A percentile compares a stretch with the other conserved stretches of the same genome.
These are phyloP conservation scores for Dioscorea dumetorum DNA, from an alignment of 106 monocot genomes.

Conservation along the genomic window DNA sequence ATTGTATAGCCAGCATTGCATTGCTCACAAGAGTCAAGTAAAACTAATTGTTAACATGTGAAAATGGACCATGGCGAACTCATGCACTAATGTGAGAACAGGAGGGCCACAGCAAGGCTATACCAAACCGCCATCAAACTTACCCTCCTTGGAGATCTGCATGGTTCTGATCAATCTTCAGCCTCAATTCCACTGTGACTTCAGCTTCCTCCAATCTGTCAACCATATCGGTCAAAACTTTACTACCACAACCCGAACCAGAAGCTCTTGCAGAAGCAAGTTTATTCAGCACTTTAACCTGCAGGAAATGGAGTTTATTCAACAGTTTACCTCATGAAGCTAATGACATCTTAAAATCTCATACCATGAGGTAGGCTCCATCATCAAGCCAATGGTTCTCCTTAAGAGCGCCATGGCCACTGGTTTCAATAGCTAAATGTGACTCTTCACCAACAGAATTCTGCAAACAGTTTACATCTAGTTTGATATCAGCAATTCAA, in stretches of 20 bases:
- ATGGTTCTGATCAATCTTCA: slow-evolving; percentile 93
- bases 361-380: slow-evolving; percentile 96
- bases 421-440: slow-evolving; percentile 97
- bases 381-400: slow-evolving; percentile 99
- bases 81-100: too few relatives aligned
- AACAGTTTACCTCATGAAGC: neutral
- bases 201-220: slow-evolving; percentile 81
- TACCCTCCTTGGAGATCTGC: slow-evolving; percentile 83
- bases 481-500: neutral
- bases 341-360: slow-evolving; percentile 2
- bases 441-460: slow-evolving; percentile 90
- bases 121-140: neutral
- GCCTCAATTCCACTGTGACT: slow-evolving; percentile 79
- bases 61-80: too few relatives aligned
- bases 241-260: slow-evolving; percentile 48
- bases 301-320: slow-evolving; percentile 1
- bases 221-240: slow-evolving; percentile 81
- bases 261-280: slow-evolving; percentile 68
- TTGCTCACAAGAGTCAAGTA: too few relatives aligned
- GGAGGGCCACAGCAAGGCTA: too few relatives aligned
- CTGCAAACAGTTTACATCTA: slow-evolving; percentile 29
- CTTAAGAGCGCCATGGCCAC: slow-evolving; percentile 96
- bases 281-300: slow-evolving; percentile 96
- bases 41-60: too few relatives aligned
- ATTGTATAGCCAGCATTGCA: too few relatives aligned